These are phyloP conservation scores for Backusella luteola DNA, from an alignment of 192 early-diverging fungal genomes.

Conservation along the genomic window DNA sequence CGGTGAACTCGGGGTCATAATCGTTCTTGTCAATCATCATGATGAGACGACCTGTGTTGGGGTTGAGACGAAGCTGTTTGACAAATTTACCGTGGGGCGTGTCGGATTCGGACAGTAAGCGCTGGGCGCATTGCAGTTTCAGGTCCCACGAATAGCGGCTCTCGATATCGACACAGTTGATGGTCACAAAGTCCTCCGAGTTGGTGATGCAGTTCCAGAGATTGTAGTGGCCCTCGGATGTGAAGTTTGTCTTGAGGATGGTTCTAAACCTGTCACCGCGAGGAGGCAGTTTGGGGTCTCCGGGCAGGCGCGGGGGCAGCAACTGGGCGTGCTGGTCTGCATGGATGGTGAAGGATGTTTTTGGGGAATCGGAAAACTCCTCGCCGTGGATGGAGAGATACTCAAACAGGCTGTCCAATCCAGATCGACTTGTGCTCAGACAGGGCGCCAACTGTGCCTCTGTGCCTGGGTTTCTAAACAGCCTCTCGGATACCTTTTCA, in stretches of 20 bases:
- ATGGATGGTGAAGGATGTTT: constrained; percentile 19
- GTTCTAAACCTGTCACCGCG: constrained; percentile 23
- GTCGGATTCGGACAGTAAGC: constrained; percentile 24
- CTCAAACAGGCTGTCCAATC: constrained; percentile 28
- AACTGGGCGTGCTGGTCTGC: constrained; percentile 24
- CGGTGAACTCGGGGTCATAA: constrained; percentile 19
- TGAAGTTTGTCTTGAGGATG: constrained; percentile 20
- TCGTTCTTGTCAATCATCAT: constrained; percentile 24
- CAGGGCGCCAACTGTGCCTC: constrained; percentile 37
- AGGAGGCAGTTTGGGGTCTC: neutral
- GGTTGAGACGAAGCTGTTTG: constrained; percentile 23
- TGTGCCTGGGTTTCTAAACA: constrained; percentile 29
- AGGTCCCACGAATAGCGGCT: constrained; percentile 42
- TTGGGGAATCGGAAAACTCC: constrained; percentile 27
- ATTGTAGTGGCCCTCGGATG: constrained; percentile 27
- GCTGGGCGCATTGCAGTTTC: constrained; percentile 29
- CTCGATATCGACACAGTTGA: constrained; percentile 33
- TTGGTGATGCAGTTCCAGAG: constrained; percentile 41
- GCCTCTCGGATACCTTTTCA: constrained; percentile 23
- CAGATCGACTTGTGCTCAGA: constrained; percentile 15
- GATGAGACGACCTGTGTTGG: constrained; percentile 25
- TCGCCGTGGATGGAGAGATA: constrained; percentile 15
- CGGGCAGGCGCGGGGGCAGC: neutral
- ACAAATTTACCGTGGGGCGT: constrained; percentile 35
- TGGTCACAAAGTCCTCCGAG: constrained; percentile 22